These are phyloP conservation scores for Fagopyrum homotropicum DNA, from an alignment of 148 eudicot genomes.

Conservation along the genomic window DNA sequence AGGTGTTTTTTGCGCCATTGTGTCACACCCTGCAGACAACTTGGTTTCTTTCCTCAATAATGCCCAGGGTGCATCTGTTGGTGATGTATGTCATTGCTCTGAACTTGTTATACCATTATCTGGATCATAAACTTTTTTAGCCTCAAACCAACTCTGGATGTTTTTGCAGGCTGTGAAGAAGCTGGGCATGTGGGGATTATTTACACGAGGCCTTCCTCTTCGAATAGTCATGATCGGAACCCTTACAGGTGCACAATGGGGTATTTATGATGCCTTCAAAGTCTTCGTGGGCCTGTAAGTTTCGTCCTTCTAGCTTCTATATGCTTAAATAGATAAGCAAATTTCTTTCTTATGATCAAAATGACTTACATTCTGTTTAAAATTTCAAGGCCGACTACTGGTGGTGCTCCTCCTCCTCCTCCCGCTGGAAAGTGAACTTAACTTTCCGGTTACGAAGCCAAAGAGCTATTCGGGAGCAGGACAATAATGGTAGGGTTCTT, in stretches of 20 bases:
- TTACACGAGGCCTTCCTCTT: constrained; percentile 74
- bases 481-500: background rate
- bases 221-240: constrained; percentile 77
- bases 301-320: constrained; percentile 9
- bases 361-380: background rate
- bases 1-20: constrained; percentile 28
- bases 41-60: constrained; percentile 69
- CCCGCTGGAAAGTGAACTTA: constrained; percentile 13
- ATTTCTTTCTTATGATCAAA: background rate
- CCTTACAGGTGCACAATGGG: constrained; percentile 77
- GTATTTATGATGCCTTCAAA: constrained; percentile 66
- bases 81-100: background rate
- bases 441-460: background rate
- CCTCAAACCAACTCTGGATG: background rate
- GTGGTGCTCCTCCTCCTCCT: constrained; percentile 30
- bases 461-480: background rate
- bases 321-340: background rate
- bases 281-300: constrained; percentile 76
- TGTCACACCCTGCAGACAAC: constrained; percentile 76
- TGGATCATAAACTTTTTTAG: background rate
- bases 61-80: constrained; percentile 55
- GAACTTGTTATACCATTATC: background rate
- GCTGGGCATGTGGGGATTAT: constrained; percentile 53
- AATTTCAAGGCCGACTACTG: constrained; percentile 38
- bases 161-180: constrained; percentile 59